Percentiles rank a stretch among this genome's conserved stretches.
Conservation (phyloP, 148 eudicot species). For the Diospyros lotus region DNA sequence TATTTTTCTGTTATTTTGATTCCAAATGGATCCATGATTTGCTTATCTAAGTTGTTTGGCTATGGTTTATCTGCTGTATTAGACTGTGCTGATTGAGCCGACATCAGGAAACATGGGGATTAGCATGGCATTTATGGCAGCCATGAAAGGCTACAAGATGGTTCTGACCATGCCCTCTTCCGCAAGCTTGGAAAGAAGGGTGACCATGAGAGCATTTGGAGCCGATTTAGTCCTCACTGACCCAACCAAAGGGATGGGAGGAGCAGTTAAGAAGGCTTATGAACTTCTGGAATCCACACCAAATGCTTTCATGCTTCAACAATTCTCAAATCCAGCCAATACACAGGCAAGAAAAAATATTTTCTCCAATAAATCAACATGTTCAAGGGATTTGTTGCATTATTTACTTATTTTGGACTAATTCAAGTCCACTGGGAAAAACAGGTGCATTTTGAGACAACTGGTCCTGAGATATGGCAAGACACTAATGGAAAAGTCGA, state of each 20-base stretch:
- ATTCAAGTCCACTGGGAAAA: not conserved
- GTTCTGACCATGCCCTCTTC: constrained; percentile 94
- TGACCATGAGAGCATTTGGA: constrained; percentile 88
- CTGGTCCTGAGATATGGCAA: constrained; percentile 99
- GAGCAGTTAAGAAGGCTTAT: constrained; percentile 90
- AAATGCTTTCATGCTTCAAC: constrained; percentile 86
- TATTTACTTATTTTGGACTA: not conserved
- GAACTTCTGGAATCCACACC: constrained; percentile 76
- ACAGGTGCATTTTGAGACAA: constrained; percentile 92
- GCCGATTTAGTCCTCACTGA: constrained; percentile 88
- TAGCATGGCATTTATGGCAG: constrained; percentile 97
- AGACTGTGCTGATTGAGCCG: constrained; percentile 94
- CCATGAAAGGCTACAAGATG: constrained; percentile 93
- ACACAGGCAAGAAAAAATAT: constrained; percentile 41
- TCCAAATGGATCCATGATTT: not conserved
- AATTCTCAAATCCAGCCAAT: constrained; percentile 82
- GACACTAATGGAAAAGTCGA: constrained; percentile 88
- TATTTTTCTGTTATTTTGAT: no score
- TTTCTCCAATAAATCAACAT: no score
- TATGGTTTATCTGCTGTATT: not conserved
- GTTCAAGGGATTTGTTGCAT: no score
- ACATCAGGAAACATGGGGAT: constrained; percentile 99
- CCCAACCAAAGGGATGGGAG: constrained; percentile 92
- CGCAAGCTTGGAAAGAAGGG: constrained; percentile 92
- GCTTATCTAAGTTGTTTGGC: not conserved